A percentile compares a stretch with the other conserved stretches of the same genome.
phyloP scores from a whole-genome alignment of 2,329 filamentous ascomycete species.

The Stachybotrys chartarum region DNA sequence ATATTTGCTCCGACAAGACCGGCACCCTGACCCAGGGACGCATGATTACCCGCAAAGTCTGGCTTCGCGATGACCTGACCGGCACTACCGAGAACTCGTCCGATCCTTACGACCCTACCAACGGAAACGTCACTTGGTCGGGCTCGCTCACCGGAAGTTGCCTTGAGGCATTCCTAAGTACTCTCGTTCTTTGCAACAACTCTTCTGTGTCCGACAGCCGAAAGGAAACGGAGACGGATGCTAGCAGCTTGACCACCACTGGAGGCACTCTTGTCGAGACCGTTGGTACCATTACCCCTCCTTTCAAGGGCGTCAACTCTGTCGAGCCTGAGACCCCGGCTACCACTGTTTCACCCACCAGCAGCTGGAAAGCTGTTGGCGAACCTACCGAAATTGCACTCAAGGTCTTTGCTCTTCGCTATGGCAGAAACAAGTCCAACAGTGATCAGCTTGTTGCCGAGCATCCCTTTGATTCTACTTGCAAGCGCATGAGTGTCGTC shows the following conservation, averaged over 20 bases:
- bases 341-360: not conserved
- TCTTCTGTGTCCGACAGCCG: constrained; percentile 40
- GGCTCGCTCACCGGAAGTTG: constrained; percentile 29
- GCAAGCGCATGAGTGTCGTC: constrained; percentile 70
- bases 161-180: constrained; percentile 42
- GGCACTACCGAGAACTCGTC: constrained; percentile 47
- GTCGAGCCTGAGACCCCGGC: not conserved
- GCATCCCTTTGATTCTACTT: constrained; percentile 65
- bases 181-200: constrained; percentile 57
- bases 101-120: constrained; percentile 55
- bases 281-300: not conserved
- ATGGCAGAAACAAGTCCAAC: constrained; percentile 43
- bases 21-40: constrained; percentile 60
- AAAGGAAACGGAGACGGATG: constrained; percentile 38
- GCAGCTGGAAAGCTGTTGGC: constrained; percentile 50
- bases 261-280: constrained; percentile 21
- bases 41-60: constrained; percentile 58
- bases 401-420: constrained; percentile 65
- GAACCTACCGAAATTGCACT: constrained; percentile 70
- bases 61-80: constrained; percentile 47
- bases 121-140: constrained; percentile 42
- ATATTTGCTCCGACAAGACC: constrained; percentile 66
- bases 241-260: constrained; percentile 37
- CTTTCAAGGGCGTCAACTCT: not conserved
- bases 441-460: constrained; percentile 49